phyloP scores from a whole-genome alignment of 2,329 filamentous ascomycete species.

The Cercospora sp. region DNA sequence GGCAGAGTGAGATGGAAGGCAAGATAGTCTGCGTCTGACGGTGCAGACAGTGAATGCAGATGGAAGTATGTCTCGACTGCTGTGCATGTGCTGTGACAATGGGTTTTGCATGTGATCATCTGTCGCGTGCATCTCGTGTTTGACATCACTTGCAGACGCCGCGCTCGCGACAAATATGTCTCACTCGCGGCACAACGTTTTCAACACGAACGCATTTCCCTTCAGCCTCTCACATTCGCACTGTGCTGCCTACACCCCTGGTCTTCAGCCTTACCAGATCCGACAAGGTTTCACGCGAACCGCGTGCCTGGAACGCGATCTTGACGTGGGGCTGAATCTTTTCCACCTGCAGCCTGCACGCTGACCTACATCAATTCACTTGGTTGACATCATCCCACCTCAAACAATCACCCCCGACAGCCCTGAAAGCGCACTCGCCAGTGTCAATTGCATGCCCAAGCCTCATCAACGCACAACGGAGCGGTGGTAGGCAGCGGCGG shows the following conservation, averaged over 20 bases:
- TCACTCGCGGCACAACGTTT: background rate
- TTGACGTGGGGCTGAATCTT: slow-evolving; percentile 10
- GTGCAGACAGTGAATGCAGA: background rate
- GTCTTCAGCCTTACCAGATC: slow-evolving; percentile 4
- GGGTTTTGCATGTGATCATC: slow-evolving; percentile 4
- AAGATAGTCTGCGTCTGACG: slow-evolving; percentile 36
- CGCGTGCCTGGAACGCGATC: slow-evolving; percentile 10
- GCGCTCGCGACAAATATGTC: background rate
- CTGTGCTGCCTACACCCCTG: background rate
- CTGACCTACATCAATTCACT: background rate
- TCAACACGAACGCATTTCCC: background rate
- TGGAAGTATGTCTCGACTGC: background rate
- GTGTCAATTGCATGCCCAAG: background rate
- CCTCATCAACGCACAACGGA: background rate
- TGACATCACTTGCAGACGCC: background rate
- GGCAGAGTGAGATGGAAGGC: slow-evolving; percentile 72
- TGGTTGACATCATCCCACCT: slow-evolving; percentile 1
- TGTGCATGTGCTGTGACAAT: slow-evolving; percentile 3
- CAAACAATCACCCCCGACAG: background rate
- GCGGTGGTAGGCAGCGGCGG: background rate
- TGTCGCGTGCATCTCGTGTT: background rate
- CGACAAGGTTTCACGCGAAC: slow-evolving; percentile 8
- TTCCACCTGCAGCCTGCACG: slow-evolving; percentile 7
- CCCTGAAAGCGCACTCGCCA: background rate
- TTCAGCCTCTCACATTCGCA: background rate